These are phyloP conservation scores for Pseudoneurospora amorphoporcata DNA, from an alignment of 495 filamentous ascomycete genomes.

Conservation along the genomic window DNA sequence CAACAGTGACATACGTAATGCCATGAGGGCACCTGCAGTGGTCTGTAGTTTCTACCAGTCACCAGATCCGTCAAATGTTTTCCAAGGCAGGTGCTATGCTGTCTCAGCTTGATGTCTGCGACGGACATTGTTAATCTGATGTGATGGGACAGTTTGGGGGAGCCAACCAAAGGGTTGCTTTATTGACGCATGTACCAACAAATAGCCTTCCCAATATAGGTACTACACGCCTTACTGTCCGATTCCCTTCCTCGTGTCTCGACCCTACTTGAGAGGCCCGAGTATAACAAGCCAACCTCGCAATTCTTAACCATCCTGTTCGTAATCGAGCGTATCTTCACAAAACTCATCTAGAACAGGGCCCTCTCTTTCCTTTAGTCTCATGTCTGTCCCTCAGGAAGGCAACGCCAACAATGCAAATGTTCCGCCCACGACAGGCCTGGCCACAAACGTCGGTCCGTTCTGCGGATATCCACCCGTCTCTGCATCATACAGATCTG, in stretches of 20 bases:
- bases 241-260: not conserved
- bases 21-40: not conserved
- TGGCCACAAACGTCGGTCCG: constrained; percentile 58
- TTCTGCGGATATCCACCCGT: constrained; percentile 44
- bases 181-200: not conserved
- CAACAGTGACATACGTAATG: not conserved
- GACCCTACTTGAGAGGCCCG: not conserved
- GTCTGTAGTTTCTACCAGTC: not conserved
- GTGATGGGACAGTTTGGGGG: not conserved
- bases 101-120: not conserved
- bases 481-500: constrained; percentile 69
- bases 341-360: not conserved
- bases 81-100: not conserved
- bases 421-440: constrained; percentile 73
- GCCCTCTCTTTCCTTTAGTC: not conserved
- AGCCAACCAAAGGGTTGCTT: not conserved
- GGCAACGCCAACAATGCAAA: constrained; percentile 68
- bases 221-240: not conserved
- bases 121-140: not conserved
- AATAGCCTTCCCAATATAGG: not conserved
- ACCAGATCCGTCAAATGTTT: not conserved
- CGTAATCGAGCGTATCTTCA: not conserved
- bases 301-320: not conserved
- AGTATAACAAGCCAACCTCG: not conserved
- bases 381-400: not conserved